A percentile compares a stretch with the other conserved stretches of the same genome.
Conservation (phyloP, 176 grass and related monocot species). For the Guadua angustifolia region DNA sequence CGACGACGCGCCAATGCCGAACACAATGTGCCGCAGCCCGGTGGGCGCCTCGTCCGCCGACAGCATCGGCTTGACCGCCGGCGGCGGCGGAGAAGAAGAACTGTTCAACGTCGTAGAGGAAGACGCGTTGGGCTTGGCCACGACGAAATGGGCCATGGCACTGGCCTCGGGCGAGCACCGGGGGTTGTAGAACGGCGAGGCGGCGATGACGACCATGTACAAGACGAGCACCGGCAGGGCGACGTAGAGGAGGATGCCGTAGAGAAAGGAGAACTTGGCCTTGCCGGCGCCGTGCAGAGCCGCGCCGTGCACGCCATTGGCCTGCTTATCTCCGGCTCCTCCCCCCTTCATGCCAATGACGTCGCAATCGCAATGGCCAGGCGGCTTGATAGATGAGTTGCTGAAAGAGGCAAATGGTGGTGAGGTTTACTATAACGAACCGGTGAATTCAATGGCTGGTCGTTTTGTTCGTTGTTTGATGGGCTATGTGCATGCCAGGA, state of each 20-base stretch:
- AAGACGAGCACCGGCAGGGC: slow-evolving; percentile 48
- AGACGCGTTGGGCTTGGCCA: slow-evolving; percentile 31
- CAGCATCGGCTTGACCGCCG: background rate
- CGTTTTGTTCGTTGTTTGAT: slow-evolving; percentile 31
- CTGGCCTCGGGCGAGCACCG: slow-evolving; percentile 36
- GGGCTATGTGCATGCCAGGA: background rate
- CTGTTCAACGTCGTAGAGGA: slow-evolving; percentile 7
- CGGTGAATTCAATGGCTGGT: slow-evolving; percentile 3
- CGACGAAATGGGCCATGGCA: slow-evolving; percentile 32
- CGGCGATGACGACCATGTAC: slow-evolving; percentile 49
- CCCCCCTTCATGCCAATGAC: slow-evolving; percentile 54
- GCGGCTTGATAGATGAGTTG: slow-evolving; percentile 41
- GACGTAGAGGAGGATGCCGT: slow-evolving; percentile 58
- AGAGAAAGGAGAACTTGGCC: slow-evolving; percentile 42
- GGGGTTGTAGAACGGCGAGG: slow-evolving; percentile 46
- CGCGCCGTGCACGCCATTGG: slow-evolving; percentile 43
- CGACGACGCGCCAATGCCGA: slow-evolving; percentile 87
- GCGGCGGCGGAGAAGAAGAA: background rate
- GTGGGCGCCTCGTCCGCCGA: slow-evolving; percentile 56
- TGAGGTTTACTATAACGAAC: too few species aligned
- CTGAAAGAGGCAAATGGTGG: slow-evolving; percentile 51
- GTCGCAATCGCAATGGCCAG: slow-evolving; percentile 46
- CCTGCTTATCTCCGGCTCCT: slow-evolving; percentile 54
- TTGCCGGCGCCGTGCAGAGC: slow-evolving; percentile 19
- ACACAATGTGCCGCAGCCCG: slow-evolving; percentile 81